Evolutionary conservation across 2,329 filamentous ascomycete genomes (phyloP).

Genomic region (Penicillium sp.): DNA sequence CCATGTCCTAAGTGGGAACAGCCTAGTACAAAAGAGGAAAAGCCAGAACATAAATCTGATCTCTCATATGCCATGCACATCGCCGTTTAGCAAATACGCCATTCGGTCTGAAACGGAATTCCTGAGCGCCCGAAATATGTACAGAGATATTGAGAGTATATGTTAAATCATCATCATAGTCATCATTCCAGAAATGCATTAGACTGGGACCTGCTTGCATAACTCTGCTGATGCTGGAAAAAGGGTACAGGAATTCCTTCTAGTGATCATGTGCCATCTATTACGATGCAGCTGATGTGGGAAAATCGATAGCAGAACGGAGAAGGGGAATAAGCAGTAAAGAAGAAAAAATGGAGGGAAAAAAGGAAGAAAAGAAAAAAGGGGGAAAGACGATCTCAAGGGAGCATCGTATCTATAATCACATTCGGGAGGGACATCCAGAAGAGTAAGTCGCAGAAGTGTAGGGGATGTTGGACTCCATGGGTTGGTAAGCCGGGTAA

Average conservation of each 20-base stretch:
- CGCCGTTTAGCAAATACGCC: constrained; percentile 1
- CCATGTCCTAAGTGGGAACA: not conserved
- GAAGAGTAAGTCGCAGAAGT: constrained; percentile 17
- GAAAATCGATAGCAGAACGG: not conserved
- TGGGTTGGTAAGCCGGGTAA: constrained; percentile 17
- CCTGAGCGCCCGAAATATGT: constrained; percentile 15
- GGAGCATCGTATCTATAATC: constrained; percentile 6
- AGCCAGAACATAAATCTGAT: constrained; percentile 17
- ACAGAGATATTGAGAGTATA: not conserved
- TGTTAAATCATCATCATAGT: not conserved
- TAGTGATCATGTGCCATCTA: constrained; percentile 10
- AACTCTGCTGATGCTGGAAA: not conserved
- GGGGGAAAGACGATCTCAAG: not conserved
- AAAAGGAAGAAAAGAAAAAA: not conserved
- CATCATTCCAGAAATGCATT: constrained; percentile 1
- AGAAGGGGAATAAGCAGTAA: constrained; percentile 4
- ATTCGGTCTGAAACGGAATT: constrained; percentile 14
- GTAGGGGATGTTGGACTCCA: constrained; percentile 22
- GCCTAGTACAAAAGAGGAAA: constrained; percentile 6
- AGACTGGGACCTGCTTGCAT: not conserved
- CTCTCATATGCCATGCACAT: constrained; percentile 24
- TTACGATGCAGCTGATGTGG: constrained; percentile 6
- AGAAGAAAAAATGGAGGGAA: not conserved
- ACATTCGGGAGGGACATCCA: constrained; percentile 21
- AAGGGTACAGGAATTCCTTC: not conserved